Evolutionary conservation across 2,329 filamentous ascomycete species (phyloP).

Genomic region (Conoideocrella luteorostrata): DNA sequence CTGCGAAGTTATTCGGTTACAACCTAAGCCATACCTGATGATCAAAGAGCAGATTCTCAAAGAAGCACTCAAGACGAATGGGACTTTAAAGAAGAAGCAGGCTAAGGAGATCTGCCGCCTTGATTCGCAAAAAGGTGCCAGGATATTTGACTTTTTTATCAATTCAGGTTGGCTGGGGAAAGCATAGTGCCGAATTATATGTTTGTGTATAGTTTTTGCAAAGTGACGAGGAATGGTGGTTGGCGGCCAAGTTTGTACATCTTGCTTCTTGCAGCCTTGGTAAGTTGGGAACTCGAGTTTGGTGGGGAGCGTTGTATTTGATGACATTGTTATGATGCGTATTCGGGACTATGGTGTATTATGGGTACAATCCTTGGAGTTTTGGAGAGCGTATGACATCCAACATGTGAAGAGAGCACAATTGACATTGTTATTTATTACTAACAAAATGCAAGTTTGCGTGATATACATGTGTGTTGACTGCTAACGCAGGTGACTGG

Average conservation of each 20-base stretch:
- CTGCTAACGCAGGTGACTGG: too few species aligned
- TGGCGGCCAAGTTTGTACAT: neutral
- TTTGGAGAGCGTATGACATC: constrained; percentile 5
- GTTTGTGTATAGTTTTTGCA: neutral
- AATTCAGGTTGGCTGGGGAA: constrained; percentile 89
- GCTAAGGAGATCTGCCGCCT: constrained; percentile 79
- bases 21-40: constrained; percentile 90
- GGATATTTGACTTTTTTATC: constrained; percentile 92
- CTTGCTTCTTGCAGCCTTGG: neutral
- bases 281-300: neutral
- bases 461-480: neutral
- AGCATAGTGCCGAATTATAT: constrained; percentile 40
- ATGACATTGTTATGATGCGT: neutral
- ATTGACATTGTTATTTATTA: neutral
- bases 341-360: neutral
- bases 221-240: neutral
- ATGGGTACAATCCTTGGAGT: constrained; percentile 1
- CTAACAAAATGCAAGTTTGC: neutral
- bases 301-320: neutral
- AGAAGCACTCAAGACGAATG: constrained; percentile 84
- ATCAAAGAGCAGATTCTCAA: constrained; percentile 91
- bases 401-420: neutral
- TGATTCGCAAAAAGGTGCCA: constrained; percentile 75
- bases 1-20: constrained; percentile 75
- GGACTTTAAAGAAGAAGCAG: constrained; percentile 87